Evolutionary conservation across 768 basidiomycete genomes (phyloP), one percentile per base, ranked within the genome.

Genomic region (Clavaria fumosa): DNA sequence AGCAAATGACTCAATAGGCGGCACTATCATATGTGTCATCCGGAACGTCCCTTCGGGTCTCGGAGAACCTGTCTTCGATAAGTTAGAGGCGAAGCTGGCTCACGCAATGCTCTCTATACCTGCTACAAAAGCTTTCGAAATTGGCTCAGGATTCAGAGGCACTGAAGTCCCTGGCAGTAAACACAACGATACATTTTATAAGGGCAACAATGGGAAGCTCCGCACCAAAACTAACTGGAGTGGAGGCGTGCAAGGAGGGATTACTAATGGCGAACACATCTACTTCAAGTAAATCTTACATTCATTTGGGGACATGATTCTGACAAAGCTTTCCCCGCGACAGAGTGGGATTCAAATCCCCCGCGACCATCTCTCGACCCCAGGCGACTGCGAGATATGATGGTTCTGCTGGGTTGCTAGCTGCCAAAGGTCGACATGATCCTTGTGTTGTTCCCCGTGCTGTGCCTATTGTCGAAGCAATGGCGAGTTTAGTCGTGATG

Each of bases 41-140:
- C 82, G 93, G 31, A 76, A 78, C 39, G 75, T 80, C 2, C 95
- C 95, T 32, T 61, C 78, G 14, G 95, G 95, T 5, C 73, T 97
- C 20, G 95, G 95, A 35, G 95, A 97, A 57, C 95, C 95, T 37
- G 82, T 86, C 35, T 97, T 99, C 58, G 91, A 99, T 71, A 97
- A 97, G 60, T 80, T 97, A 56, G 93, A 95, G 59, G 95, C 95
- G 14, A 72, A 72, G 44, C 77, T 99, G 43, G 93, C 73, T 9
- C 95, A 97, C 54, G 95, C 95, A 5, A 97, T 99, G 93, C 72
- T 99, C 37, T 95, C 90, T 38, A 95, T 99, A 52, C 95, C 95
- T 19, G 93, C 95, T 12, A 97, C 95, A 38, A 99, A 99, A 53
- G 89, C 77, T 4, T 97, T 99, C 57, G 95, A 99, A 61, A 78